Evolutionary conservation across 2,329 filamentous ascomycete species (phyloP), one percentile per base, ranked within the genome.

Genomic region (Neonectria coccinea): DNA sequence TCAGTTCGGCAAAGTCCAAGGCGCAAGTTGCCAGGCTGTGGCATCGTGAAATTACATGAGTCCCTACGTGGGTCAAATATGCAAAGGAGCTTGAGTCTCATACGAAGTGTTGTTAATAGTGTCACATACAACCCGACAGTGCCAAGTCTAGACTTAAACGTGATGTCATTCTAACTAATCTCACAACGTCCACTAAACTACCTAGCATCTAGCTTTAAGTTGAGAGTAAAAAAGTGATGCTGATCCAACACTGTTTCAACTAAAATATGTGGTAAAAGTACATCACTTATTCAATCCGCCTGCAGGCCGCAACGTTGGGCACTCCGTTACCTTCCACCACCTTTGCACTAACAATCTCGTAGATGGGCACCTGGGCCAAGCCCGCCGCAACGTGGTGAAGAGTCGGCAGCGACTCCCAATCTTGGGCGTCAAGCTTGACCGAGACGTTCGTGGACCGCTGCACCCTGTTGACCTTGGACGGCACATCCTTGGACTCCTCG

Each of bases 401-500:
- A 16, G 63, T 65, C 14, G 63, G 63, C 9, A 65, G 63, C 20
- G 63, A 50, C 14, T 65, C 58, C 53, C 58, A 62, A 12, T 65
- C 58, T 41, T 62, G 55, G 3, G 58, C 63, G 27, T 65, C 47
- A 36, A 65, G 36, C 48, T 62, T 58, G 12, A 65, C 27, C 10
- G 53, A 62, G 22, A 42, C 63, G 5, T 51, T 62, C 25, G 25
- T 55, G 7, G 63, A 58, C 16, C 54, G 44, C 36, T 39, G 33
- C 42, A 64, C 56, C 39, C 36, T 51, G 64, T 77, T 2, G 84
- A 84, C 63, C 42, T 50, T 60, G 31, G 54, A 58, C 27, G 62
- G 64, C 12, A 69, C 64, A 6, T 65, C 62, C 57, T 61, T 66
- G 25, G 52, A 54, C 47, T 68, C 64, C 69, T 67, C 78, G 77